These are phyloP conservation scores for Ustilago shanxiensis DNA, from an alignment of 1,284 basidiomycete species.

Conservation along the genomic window DNA sequence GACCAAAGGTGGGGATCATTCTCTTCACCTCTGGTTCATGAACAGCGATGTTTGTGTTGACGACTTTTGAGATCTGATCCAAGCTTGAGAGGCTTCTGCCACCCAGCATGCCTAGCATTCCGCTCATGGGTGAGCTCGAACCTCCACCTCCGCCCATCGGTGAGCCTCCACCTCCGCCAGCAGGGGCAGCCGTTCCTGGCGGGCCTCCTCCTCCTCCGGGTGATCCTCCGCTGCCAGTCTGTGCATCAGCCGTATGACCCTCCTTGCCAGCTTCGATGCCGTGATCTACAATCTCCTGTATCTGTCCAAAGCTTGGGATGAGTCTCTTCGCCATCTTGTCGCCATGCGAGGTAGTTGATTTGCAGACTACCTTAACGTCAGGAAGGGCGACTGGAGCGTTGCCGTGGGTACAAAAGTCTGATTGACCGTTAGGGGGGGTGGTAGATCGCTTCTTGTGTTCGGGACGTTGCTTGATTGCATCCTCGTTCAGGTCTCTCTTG, in stretches of 20 bases:
- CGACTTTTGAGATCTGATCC: no score
- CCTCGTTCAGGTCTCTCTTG: not conserved
- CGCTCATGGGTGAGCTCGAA: not conserved
- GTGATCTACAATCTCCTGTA: slow-evolving; percentile 12
- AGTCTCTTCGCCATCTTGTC: not conserved
- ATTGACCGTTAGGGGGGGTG: not conserved
- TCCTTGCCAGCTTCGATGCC: slow-evolving; percentile 10
- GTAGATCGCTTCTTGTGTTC: not conserved
- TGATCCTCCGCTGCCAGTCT: no score
- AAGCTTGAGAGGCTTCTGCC: not conserved
- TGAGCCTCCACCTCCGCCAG: not conserved
- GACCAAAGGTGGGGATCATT: not conserved
- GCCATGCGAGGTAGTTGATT: not conserved
- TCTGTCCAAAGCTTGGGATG: slow-evolving; percentile 2
- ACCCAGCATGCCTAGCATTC: not conserved
- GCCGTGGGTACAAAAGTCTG: slow-evolving; percentile 23
- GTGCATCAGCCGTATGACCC: not conserved
- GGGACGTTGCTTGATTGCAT: not conserved
- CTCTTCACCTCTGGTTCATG: not conserved
- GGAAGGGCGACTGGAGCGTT: slow-evolving; percentile 13
- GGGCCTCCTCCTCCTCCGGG: not conserved
- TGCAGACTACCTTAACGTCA: slow-evolving; percentile 5
- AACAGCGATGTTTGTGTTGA: no score
- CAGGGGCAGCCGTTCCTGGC: no score
- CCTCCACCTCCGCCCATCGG: not conserved